These are phyloP conservation scores for Penstemon davidsonii DNA, from an alignment of 257 asterid genomes.

Conservation along the genomic window DNA sequence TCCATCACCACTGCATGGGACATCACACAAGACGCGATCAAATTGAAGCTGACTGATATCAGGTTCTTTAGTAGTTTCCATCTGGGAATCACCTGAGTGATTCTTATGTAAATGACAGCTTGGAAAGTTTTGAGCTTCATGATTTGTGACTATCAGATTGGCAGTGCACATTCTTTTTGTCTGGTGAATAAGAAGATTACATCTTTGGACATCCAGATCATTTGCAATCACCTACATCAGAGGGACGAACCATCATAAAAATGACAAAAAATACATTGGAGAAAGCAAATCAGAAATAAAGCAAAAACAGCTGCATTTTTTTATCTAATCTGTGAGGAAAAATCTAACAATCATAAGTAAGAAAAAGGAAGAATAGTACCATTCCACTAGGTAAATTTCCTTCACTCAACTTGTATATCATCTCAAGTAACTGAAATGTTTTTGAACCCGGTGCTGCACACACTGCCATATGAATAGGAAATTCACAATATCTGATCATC, in stretches of 20 bases:
- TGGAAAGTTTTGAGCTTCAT: slow-evolving; percentile 98
- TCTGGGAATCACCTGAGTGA: slow-evolving; percentile 39
- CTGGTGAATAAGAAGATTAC: slow-evolving; percentile 99
- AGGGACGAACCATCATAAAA: background rate
- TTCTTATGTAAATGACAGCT: slow-evolving; percentile 68
- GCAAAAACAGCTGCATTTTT: slow-evolving; percentile 16
- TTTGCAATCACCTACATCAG: slow-evolving; percentile 77
- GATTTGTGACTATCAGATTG: slow-evolving; percentile 95
- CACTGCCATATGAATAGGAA: slow-evolving; percentile 64
- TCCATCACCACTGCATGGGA: slow-evolving; percentile 99
- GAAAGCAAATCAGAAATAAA: background rate
- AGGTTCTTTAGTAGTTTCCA: slow-evolving; percentile 42
- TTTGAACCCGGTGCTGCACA: slow-evolving; percentile 99
- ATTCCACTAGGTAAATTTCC: slow-evolving; percentile 87
- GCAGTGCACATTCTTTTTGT: slow-evolving; percentile 99
- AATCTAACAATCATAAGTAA: background rate
- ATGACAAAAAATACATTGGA: no score
- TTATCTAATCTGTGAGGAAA: no score
- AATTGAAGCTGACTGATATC: slow-evolving; percentile 72
- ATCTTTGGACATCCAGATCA: slow-evolving; percentile 94
- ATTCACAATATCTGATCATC: slow-evolving; percentile 25
- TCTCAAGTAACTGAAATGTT: slow-evolving; percentile 96
- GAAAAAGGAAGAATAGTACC: slow-evolving; percentile 45
- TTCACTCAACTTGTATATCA: slow-evolving; percentile 74
- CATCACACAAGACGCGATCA: slow-evolving; percentile 98